Base-by-base conservation (phyloP, 495 filamentous ascomycete species). In the Lepidopterella palustris region DNA sequence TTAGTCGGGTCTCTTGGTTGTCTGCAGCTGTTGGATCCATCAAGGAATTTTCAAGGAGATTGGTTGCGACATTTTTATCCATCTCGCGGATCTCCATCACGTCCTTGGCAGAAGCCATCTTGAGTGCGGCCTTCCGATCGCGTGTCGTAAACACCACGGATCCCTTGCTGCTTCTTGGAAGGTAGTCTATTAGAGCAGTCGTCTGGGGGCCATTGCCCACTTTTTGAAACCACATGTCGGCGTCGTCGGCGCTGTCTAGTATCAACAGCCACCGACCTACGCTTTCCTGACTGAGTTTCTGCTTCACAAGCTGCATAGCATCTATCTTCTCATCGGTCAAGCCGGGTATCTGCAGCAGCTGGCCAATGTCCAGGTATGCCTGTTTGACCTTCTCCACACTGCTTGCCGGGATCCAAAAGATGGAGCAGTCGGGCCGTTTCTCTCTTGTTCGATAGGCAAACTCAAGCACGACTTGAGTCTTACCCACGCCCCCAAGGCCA, bases 141-240 rank as follows among this genome's bases (percentile, higher is more conserved):
- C 66, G 66, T 21, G 66, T 65, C 20, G 68, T 70, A 52, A 66
- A 70, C n/a, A 70, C 3, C 13, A 59, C 64, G 25, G 61, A 42
- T 18, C 68, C 63, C 0, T 57, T 6, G 11, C 56, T 52, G 31
- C 57, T 64, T 28, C 58, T 27, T 13, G 68, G 66, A 10, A 70
- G 60, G 45, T 48, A 57, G 29, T 57, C 55, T 18, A 64, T 21
- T 27, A 66, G 21, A 42, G 49, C 26, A 24, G 3, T 10, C 5
- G 50, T 28, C 35, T n/a, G 13, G n/a, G 24, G 10, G n/a, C 4
- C 28, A 13, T 53, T 26, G 31, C 42, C 53, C 20, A 32, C 47
- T 45, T 13, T 18, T 31, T 52, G 2, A 1, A 23, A 31, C 59
- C 63, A 57, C 29, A 68, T 26, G 18, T 61, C 49, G 39, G 54